Evolutionary conservation across 306 rosid genomes (phyloP), one percentile per base, ranked within the genome.

Genomic region (Sesbania bispinosa): DNA sequence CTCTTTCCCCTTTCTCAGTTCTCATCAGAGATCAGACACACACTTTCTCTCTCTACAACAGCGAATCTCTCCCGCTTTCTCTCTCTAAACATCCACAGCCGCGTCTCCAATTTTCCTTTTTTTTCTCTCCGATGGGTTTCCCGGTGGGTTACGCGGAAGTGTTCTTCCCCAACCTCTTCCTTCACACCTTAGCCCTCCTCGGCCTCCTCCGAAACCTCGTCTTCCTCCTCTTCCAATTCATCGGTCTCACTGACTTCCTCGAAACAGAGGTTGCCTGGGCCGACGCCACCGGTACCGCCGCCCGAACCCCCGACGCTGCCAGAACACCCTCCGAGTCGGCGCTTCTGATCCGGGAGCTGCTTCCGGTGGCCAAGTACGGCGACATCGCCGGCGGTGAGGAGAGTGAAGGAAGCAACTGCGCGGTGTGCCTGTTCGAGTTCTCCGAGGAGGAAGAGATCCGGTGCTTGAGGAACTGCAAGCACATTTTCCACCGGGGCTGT

Each of bases 61-160:
- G 27, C 5, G 15, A 21, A 8, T 52, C 14, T 23, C 1, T 20
- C 6, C 7, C 32, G 2, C 11, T 42, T 39, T 42, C 57, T 51
- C 15, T 35, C 20, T 38, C 20, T 10, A n/a, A 32, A 0, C 9
- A 7, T 7, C 5, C 26, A 9, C 7, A 27, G 10, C 10, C 9
- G 4, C 14, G n/a, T n/a, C n/a, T n/a, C n/a, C n/a, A n/a, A n/a
- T n/a, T n/a, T n/a, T n/a, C n/a, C n/a, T n/a, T n/a, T 1, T n/a
- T 14, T 36, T 2, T 4, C 13, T 84, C 1, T 71, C 41, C 78
- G 51, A 79, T 79, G 98, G 98, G 98, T 0, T 93, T 93, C 38
- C 97, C 98, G 50, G 92, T 90, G 5, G 94, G 90, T 0, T 90
- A 81, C 85, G 77, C 88, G 3, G 97, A 90, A 74, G 86, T 90